These are phyloP conservation scores for Fusarium sp. DNA, from an alignment of 2,329 filamentous ascomycete genomes.

Conservation along the genomic window DNA sequence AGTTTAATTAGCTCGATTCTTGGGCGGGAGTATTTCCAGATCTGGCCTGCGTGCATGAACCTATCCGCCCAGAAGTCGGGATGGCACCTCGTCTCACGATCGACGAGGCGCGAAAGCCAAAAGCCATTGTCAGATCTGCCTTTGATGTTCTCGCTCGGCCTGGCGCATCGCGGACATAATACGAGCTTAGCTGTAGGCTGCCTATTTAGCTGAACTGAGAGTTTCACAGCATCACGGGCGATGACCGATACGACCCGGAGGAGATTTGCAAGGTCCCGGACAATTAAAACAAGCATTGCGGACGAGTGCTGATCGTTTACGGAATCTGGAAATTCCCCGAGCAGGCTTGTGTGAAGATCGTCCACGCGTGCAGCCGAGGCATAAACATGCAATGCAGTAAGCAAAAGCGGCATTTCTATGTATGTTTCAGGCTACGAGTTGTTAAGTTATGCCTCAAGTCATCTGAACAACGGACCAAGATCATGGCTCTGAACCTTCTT, in stretches of 20 bases:
- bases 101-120: slow-evolving; percentile 6
- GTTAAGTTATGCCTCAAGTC: not conserved
- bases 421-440: slow-evolving; percentile 27
- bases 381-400: slow-evolving; percentile 21
- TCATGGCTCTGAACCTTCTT: slow-evolving; percentile 1
- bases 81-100: slow-evolving; percentile 34
- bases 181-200: slow-evolving; percentile 31
- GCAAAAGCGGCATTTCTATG: slow-evolving; percentile 22
- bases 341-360: slow-evolving; percentile 30
- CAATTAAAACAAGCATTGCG: slow-evolving; percentile 15
- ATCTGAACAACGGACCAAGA: not conserved
- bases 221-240: slow-evolving; percentile 38
- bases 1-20: slow-evolving; percentile 25
- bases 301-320: slow-evolving; percentile 33
- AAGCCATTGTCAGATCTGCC: not conserved
- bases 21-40: slow-evolving; percentile 34
- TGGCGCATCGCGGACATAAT: slow-evolving; percentile 6
- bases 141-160: too few relatives aligned
- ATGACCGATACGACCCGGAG: slow-evolving; percentile 36
- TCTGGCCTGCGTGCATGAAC: slow-evolving; percentile 22
- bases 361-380: slow-evolving; percentile 34
- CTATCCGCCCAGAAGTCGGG: slow-evolving; percentile 30
- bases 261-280: slow-evolving; percentile 14
- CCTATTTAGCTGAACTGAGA: slow-evolving; percentile 11
- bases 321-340: slow-evolving; percentile 30